These are phyloP conservation scores for Phytophthora ramorum DNA, from an alignment of 352 stramenopile species.

Conservation along the genomic window DNA sequence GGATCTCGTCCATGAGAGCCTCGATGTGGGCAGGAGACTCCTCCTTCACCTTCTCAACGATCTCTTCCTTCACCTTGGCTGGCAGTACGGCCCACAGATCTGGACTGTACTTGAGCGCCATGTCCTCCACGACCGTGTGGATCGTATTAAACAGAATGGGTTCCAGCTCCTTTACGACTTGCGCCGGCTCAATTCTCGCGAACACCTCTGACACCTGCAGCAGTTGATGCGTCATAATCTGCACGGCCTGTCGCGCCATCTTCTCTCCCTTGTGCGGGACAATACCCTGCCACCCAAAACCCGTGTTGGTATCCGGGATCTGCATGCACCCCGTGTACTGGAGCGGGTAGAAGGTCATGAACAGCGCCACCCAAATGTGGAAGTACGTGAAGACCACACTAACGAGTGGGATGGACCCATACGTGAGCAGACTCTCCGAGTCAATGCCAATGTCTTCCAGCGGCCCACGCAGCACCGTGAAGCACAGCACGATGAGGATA, in stretches of 20 bases:
- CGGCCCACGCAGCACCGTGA: slow-evolving; percentile 74
- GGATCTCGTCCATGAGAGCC: slow-evolving; percentile 95
- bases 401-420: slow-evolving; percentile 86
- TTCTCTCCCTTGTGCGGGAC: slow-evolving; percentile 97
- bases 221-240: slow-evolving; percentile 95
- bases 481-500: slow-evolving; percentile 65
- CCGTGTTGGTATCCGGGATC: slow-evolving; percentile 89
- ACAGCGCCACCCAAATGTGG: slow-evolving; percentile 97
- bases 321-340: slow-evolving; percentile 93
- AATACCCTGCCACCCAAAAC: slow-evolving; percentile 97
- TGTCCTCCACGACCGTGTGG: slow-evolving; percentile 87
- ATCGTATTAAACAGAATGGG: slow-evolving; percentile 92
- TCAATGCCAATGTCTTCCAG: slow-evolving; percentile 63
- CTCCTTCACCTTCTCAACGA: slow-evolving; percentile 95
- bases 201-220: slow-evolving; percentile 95
- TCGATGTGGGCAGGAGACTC: slow-evolving; percentile 93
- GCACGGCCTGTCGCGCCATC: slow-evolving; percentile 95
- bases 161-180: slow-evolving; percentile 94
- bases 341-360: slow-evolving; percentile 98
- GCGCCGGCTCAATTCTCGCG: slow-evolving; percentile 85
- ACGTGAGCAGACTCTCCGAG: slow-evolving; percentile 75
- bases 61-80: slow-evolving; percentile 87
- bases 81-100: slow-evolving; percentile 84
- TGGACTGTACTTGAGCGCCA: slow-evolving; percentile 91
- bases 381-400: slow-evolving; percentile 94